phyloP scores from a whole-genome alignment of 176 grass and related monocot species.

The Stipa capillata region DNA sequence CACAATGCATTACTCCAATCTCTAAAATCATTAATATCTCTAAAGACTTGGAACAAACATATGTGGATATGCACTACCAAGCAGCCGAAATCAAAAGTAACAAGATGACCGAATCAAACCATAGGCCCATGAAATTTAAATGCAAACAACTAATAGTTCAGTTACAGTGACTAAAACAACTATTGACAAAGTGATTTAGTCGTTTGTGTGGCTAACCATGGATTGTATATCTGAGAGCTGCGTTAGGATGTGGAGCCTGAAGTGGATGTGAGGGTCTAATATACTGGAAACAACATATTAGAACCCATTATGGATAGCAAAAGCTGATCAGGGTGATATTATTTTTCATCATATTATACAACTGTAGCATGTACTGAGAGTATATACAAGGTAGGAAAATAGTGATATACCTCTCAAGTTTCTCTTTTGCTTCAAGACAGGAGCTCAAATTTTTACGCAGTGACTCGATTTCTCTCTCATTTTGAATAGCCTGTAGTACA shows the following conservation, averaged over 20 bases:
- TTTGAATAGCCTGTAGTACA: slow-evolving; percentile 84
- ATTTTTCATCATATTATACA: not conserved
- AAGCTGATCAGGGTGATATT: not conserved
- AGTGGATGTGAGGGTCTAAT: too few relatives aligned
- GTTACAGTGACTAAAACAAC: not conserved
- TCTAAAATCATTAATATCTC: too few relatives aligned
- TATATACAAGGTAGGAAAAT: not conserved
- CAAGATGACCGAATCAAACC: not conserved
- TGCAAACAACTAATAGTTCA: not conserved
- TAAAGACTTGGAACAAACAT: slow-evolving; percentile 2
- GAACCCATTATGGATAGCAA: slow-evolving; percentile 1
- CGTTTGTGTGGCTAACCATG: not conserved
- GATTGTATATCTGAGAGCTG: not conserved
- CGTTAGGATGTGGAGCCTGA: not conserved
- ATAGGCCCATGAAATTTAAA: not conserved
- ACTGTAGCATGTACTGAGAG: not conserved
- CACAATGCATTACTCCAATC: not conserved
- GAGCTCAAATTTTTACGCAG: slow-evolving; percentile 76
- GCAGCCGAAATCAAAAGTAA: not conserved
- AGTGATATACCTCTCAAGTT: slow-evolving; percentile 71
- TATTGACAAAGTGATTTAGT: not conserved
- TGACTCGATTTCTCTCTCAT: slow-evolving; percentile 73
- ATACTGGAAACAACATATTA: too few relatives aligned
- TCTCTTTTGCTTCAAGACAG: slow-evolving; percentile 67
- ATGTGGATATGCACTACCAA: not conserved